A percentile compares a stretch with the other conserved stretches of the same genome.
These are phyloP conservation scores for Piloderma croceum DNA, from an alignment of 768 basidiomycete species.

Conservation along the genomic window DNA sequence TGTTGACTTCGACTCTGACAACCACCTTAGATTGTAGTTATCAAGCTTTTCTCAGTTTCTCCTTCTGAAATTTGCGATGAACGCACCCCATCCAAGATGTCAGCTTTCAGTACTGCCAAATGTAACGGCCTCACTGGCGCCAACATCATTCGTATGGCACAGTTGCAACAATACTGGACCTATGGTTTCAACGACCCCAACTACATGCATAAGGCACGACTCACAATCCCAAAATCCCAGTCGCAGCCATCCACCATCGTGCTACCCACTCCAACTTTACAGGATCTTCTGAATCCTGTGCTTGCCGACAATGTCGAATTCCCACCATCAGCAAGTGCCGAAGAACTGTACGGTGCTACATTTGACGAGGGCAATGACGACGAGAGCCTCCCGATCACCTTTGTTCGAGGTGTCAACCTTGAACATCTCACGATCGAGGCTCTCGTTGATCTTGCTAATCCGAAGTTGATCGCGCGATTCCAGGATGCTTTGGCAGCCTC, in stretches of 20 bases:
- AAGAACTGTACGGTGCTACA: not conserved
- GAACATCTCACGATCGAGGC: not conserved
- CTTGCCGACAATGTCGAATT: not conserved
- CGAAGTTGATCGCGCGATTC: too few species aligned
- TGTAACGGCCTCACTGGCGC: conserved; percentile 4
- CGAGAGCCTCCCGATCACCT: not conserved
- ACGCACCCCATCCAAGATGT: too few species aligned
- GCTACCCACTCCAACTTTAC: not conserved
- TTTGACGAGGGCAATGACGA: not conserved
- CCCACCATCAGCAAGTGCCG: not conserved
- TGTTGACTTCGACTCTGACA: too few species aligned
- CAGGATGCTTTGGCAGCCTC: too few species aligned
- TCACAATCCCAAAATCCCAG: too few species aligned
- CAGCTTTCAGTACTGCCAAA: conserved; percentile 5
- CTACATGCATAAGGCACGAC: conserved; percentile 1
- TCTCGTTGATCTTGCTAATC: not conserved
- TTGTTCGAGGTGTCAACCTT: not conserved
- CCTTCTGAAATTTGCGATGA: too few species aligned
- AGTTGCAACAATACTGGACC: conserved; percentile 7
- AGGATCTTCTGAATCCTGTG: too few species aligned
- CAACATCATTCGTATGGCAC: too few species aligned
- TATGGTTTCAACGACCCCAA: conserved; percentile 2
- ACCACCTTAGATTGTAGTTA: too few species aligned
- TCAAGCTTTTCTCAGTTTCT: too few species aligned
- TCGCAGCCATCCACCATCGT: not conserved